Conservation (phyloP, 2,329 filamentous ascomycete species). For the Neopestalotiopsis rosae region DNA sequence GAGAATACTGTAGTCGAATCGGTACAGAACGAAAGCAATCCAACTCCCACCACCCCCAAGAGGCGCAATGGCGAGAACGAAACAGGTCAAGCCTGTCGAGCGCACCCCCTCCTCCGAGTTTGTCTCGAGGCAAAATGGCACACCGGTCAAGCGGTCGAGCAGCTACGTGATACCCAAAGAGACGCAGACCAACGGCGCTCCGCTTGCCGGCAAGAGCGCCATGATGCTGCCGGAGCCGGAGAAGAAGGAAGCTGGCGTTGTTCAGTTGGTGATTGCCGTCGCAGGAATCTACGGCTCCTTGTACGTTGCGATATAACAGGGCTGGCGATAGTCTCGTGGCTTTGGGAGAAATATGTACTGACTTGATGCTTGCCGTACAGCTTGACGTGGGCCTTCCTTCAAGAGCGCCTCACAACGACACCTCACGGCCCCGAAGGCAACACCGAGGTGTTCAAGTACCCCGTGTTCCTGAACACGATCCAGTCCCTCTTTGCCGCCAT, state of each 20-base stretch:
- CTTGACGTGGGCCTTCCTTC: slow-evolving; percentile 93
- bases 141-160: slow-evolving; percentile 34
- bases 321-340: not conserved
- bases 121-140: slow-evolving; percentile 43
- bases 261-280: slow-evolving; percentile 86
- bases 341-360: not conserved
- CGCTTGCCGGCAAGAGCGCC: slow-evolving; percentile 20
- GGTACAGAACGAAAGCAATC: too few species aligned
- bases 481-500: slow-evolving; percentile 88
- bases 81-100: slow-evolving; percentile 69
- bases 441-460: slow-evolving; percentile 86
- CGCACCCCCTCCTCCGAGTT: slow-evolving; percentile 72
- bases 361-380: slow-evolving; percentile 45
- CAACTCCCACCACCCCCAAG: too few species aligned
- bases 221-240: slow-evolving; percentile 32
- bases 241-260: slow-evolving; percentile 63
- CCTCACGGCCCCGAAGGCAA: slow-evolving; percentile 70
- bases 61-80: slow-evolving; percentile 69
- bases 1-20: too few species aligned
- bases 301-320: slow-evolving; percentile 55
- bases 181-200: slow-evolving; percentile 37
- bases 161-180: slow-evolving; percentile 31
- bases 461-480: slow-evolving; percentile 94
- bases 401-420: slow-evolving; percentile 97
- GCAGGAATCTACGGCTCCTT: slow-evolving; percentile 96